A percentile compares a stretch with the other conserved stretches of the same genome.
Evolutionary conservation across 345 rosid species (phyloP).

Genomic region (Melaleuca quinquenervia): DNA sequence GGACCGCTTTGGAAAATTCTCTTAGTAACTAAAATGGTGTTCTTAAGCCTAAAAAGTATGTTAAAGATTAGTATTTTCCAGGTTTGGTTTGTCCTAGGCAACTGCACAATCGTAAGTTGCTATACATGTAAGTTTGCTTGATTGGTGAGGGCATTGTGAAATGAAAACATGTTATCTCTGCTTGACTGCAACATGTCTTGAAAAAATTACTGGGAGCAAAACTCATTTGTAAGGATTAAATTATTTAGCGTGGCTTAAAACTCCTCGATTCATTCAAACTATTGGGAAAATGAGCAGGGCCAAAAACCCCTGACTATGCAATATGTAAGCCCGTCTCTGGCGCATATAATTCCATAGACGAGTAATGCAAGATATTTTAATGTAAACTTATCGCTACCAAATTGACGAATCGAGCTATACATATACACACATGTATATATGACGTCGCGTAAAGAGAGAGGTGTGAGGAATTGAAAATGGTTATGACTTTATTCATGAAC

Average conservation of each 20-base stretch:
- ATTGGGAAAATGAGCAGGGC: neutral
- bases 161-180: neutral
- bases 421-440: no score
- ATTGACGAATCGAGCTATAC: neutral
- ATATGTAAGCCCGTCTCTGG: neutral
- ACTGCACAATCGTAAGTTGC: neutral
- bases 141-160: neutral
- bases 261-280: neutral
- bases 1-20: neutral
- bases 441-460: neutral
- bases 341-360: neutral
- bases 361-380: neutral
- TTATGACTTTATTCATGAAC: neutral
- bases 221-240: neutral
- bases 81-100: neutral
- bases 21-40: neutral
- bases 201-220: neutral
- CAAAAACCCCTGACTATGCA: neutral
- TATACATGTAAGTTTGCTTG: neutral
- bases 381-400: accelerated
- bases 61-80: neutral
- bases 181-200: neutral
- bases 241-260: neutral
- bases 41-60: neutral
- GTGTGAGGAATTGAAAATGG: neutral